Base-by-base conservation (phyloP, 2,329 filamentous ascomycete species). In the Diaporthe batatas region DNA sequence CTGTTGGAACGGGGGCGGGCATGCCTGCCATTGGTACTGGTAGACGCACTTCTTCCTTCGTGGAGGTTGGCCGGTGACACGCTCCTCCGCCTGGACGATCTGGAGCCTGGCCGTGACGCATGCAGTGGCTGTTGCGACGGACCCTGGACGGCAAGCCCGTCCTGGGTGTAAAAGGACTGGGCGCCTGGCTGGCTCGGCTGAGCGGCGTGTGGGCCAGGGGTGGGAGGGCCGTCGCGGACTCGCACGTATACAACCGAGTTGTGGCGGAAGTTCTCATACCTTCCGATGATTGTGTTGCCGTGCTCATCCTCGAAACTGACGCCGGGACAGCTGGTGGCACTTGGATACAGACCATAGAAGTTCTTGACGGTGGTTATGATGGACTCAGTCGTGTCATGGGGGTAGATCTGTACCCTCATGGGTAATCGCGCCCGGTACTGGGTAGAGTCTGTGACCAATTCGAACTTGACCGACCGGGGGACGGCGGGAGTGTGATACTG, bases 301-400 rank as follows among this genome's bases (percentile, higher is more conserved):
- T 93, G 87, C 76, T 94, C 91, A 82, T 98, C 96, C 84, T 98
- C 96, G 80, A 99, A 98, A 84, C 94, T 97, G 80, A 99, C 93
- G 76, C 96, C 95, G 81, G 92, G 92, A 77, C 90, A 91, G 77
- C 90, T 89, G 75, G 84, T 84, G 47, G 88, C 86, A 75, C 90
- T 91, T 76, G 96, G 94, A 82, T 98, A 98, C 77, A 99, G 89
- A 74, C 96, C 96, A 81, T 98, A 98, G 85, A 98, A 98, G 86
- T 98, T 98, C 89, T 98, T 98, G 80, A 98, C 96, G 1, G 96
- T 98, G 18, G 95, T 96, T 76, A 98, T 94, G 84, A 99, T 99
- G 47, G 95, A 98, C 81, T 98, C 96, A 29, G 96, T 98, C 68
- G 94, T 95, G 86, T 99, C 96, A 83, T 98, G 95, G 59, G 94